Evolutionary conservation across 192 early-diverging fungal species (phyloP), one percentile per base, ranked within the genome.

Genomic region (Coemansia furcata): DNA sequence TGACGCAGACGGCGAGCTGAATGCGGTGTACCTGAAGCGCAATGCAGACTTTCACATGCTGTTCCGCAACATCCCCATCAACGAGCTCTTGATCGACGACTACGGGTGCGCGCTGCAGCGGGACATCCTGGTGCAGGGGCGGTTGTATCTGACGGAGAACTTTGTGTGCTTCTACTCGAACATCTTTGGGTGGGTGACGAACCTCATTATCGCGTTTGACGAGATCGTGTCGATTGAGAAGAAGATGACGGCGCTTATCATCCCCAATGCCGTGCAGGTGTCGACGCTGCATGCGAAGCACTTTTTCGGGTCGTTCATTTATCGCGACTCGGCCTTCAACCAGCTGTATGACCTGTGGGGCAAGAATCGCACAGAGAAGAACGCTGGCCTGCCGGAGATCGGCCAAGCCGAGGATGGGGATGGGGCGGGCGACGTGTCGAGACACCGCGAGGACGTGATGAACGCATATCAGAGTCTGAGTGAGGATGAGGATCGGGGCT

Each of bases 141-240:
- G 91, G 42, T 71, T 96, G 52, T 95, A 93, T 69, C 79, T 93
- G 71, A 94, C 93, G 3, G 86, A 92, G 64, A 89, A 86, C 69
- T 80, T 89, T 74, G 74, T 94, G 40, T 92, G 90, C 72, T 96
- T 96, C 73, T 88, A 93, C 78, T 89, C 91, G 40, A 93, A 93
- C 66, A 93, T 96, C 65, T 93, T 96, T 84, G 94, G 94, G 37
- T 94, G 93, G 89, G 89, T 92, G 3, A 92, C 91, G 4, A 91
- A 85, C 66, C 67, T 94, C 55, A 84, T 92, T 1, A 87, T 96
- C 49, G 83, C 87, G 0, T 89, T 93, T 70, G 79, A 85, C 8
- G 93, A 96, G 67, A 87, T 94, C 37, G 86, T 91, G 37, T 83
- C 88, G 1, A 92, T 96, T 39, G 94, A 96, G 54, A 96, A 96